Base-by-base conservation (phyloP, 208 protist genomes). In the Angomonas ambiguus region DNA sequence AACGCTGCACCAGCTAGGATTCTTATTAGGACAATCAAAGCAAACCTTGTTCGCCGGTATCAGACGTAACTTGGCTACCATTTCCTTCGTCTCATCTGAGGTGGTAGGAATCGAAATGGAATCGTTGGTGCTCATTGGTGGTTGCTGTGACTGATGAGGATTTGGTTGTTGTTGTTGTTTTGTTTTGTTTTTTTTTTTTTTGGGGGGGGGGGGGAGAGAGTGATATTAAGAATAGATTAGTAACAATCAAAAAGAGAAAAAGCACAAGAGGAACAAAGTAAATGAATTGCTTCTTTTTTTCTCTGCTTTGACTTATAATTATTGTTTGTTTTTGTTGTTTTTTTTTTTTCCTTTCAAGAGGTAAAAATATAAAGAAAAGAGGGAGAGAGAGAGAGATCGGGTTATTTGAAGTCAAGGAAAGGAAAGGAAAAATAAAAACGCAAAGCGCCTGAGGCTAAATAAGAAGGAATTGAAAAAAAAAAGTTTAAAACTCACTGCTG, bases 21-120 rank as follows among this genome's bases (percentile, higher is more conserved):
- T 97, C 72, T 98, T 98, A 57, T 92, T 82, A 31, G 79, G 73
- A 76, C 98, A 99, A 82, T 99, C 98, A 67, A 99, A 98, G 82
- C 97, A 98, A 20, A 88, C 67, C 48, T 84, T 88, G 77, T 97
- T 97, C 48, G 91, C 88, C 0, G 78, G 65, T n/a, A 74, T 62
- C 56, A 79, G 76, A 16, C 91, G 83, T 20, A 93, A 69, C 27
- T 64, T 60, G 8, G 65, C 61, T 10, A 96, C 88, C 4, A 92
- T 58, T 10, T 62, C 74, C 70, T 95, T 93, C 27, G 91, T 87
- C 64, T 92, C 88, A 31, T 91, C 85, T 24, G 72, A 69, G 48
- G 80, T 82, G 68, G 71, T 66, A 10, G 87, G 85, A 33, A 92
- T 58, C 22, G n/a, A n/a, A n/a, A n/a, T n/a, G n/a, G n/a, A n/a